Conservation (phyloP, 768 basidiomycete genomes). For the Pleurotus giganteus region DNA sequence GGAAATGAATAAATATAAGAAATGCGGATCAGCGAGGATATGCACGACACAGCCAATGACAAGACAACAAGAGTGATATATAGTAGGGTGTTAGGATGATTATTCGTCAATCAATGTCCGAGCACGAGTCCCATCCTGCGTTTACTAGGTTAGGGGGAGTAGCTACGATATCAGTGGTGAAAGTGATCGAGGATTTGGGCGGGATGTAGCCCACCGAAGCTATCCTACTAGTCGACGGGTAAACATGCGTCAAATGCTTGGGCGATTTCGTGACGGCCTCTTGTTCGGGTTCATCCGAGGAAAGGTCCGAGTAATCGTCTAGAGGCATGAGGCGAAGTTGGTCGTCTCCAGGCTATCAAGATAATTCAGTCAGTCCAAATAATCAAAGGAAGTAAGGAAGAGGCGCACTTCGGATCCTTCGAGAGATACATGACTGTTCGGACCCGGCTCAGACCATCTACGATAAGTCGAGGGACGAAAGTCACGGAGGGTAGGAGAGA, state of each 20-base stretch:
- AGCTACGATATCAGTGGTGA: constrained; percentile 33
- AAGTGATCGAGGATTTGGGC: constrained; percentile 34
- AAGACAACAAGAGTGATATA: background rate
- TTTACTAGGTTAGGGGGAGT: constrained; percentile 51
- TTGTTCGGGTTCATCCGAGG: constrained; percentile 7
- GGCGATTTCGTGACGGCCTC: background rate
- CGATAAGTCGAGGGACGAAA: background rate
- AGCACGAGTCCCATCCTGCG: constrained; percentile 30
- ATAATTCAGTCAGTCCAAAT: background rate
- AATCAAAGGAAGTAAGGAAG: background rate
- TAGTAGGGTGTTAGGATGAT: background rate
- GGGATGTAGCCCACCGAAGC: constrained; percentile 5
- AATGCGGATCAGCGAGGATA: background rate
- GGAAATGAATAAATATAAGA: constrained; percentile 7
- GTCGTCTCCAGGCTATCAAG: background rate
- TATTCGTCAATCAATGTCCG: constrained; percentile 7
- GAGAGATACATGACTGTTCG: background rate
- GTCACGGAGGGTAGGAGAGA: background rate
- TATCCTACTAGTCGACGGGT: constrained; percentile 18
- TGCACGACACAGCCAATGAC: constrained; percentile 2
- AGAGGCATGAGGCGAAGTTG: constrained; percentile 10
- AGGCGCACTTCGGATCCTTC: background rate
- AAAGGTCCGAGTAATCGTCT: constrained; percentile 18
- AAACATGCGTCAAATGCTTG: constrained; percentile 24
- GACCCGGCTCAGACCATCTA: constrained; percentile 6